Conservation (phyloP, 106 monocot species). For the Posidonia australis region DNA sequence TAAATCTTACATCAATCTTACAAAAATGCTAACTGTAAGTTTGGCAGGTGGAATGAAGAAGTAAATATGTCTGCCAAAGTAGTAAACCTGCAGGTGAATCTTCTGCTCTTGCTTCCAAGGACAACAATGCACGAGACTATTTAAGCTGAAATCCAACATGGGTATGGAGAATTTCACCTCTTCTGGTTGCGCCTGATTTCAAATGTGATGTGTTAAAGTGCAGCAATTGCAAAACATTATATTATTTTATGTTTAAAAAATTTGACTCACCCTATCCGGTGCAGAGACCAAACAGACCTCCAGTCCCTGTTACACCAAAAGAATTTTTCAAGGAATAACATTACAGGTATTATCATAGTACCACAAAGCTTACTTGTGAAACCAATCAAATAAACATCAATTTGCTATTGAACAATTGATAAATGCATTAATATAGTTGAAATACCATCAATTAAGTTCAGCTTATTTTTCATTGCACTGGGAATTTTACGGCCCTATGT, state of each 20-base stretch:
- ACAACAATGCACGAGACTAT: conserved; percentile 50
- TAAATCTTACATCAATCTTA: no score
- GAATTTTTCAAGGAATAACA: background rate
- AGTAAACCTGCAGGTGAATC: conserved; percentile 63
- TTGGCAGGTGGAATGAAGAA: background rate
- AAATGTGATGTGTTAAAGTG: background rate
- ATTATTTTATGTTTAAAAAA: background rate
- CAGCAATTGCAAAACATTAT: background rate
- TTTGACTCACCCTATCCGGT: conserved; percentile 51
- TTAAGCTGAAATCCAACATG: conserved; percentile 49
- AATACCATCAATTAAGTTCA: no score
- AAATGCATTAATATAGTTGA: no score
- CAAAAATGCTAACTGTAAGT: background rate
- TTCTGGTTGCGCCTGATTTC: conserved; percentile 31
- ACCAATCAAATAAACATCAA: background rate
- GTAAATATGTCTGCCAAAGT: background rate
- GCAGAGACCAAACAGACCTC: conserved; percentile 58
- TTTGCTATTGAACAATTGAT: no score
- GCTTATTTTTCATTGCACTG: no score
- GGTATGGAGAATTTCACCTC: conserved; percentile 90
- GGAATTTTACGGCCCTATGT: no score
- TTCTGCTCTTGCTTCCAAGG: conserved; percentile 69
- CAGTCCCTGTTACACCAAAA: conserved; percentile 43
- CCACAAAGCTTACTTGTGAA: background rate
- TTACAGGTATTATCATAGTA: background rate